Conservation (phyloP, 257 asterid species). For the Solanum corneliomulleri region DNA sequence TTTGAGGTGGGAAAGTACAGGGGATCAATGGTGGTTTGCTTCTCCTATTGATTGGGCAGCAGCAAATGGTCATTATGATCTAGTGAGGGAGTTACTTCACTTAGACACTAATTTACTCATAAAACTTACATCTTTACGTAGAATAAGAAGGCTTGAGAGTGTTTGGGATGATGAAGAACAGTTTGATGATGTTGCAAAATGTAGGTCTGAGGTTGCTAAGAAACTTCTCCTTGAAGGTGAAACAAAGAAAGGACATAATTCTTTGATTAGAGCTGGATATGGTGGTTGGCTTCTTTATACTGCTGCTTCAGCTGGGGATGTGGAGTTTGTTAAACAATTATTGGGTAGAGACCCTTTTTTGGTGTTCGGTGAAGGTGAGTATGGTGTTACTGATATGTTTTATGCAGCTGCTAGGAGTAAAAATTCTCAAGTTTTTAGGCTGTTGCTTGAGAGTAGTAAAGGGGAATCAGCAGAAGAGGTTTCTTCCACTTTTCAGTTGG, state of each 20-base stretch:
- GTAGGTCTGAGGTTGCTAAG: constrained; percentile 55
- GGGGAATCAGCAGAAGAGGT: constrained; percentile 11
- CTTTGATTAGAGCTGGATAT: constrained; percentile 75
- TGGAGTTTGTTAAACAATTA: constrained; percentile 43
- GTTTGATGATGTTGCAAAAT: constrained; percentile 45
- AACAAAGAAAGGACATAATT: constrained; percentile 36
- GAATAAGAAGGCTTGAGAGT: constrained; percentile 74
- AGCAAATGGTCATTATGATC: constrained; percentile 87
- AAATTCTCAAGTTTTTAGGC: constrained; percentile 45
- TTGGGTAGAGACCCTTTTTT: constrained; percentile 54
- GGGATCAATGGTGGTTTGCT: constrained; percentile 97
- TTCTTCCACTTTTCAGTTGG: constrained; percentile 31
- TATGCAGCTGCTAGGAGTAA: constrained; percentile 80
- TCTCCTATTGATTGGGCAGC: constrained; percentile 97
- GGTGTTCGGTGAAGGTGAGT: constrained; percentile 95
- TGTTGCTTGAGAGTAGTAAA: constrained; percentile 27
- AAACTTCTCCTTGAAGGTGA: constrained; percentile 58
- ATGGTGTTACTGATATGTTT: constrained; percentile 72
- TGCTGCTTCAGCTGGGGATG: constrained; percentile 83
- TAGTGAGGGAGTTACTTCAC: constrained; percentile 68
- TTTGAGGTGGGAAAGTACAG: constrained; percentile 80
- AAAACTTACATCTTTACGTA: constrained; percentile 68
- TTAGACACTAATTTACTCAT: constrained; percentile 73
- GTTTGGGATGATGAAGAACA: constrained; percentile 81
- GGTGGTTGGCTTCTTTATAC: constrained; percentile 98